phyloP scores from a whole-genome alignment of 768 basidiomycete species.

The Pholiota molesta region DNA sequence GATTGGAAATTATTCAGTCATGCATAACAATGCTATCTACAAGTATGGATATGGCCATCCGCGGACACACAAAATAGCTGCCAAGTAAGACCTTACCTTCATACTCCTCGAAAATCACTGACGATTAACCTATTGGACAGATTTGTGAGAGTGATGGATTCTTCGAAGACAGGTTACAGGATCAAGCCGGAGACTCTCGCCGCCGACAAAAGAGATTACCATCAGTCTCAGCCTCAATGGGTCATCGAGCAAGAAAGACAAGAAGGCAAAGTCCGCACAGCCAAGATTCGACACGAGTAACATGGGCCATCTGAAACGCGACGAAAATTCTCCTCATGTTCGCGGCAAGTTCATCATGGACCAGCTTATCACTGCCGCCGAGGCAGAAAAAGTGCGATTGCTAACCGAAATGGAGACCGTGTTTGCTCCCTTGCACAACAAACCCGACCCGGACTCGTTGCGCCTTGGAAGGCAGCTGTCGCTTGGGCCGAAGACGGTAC shows the following conservation, averaged over 20 bases:
- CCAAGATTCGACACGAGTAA: constrained; percentile 22
- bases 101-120: background rate
- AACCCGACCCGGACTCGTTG: constrained; percentile 31
- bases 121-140: constrained; percentile 23
- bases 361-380: constrained; percentile 28
- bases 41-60: constrained; percentile 49
- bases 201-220: constrained; percentile 19
- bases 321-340: constrained; percentile 14
- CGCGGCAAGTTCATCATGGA: constrained; percentile 47
- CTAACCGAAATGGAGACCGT: constrained; percentile 30
- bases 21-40: constrained; percentile 61
- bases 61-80: constrained; percentile 53
- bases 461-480: constrained; percentile 24
- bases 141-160: constrained; percentile 58
- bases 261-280: constrained; percentile 15
- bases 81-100: constrained; percentile 35
- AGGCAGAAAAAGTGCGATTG: constrained; percentile 21
- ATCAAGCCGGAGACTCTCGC: constrained; percentile 37
- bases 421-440: constrained; percentile 21
- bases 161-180: constrained; percentile 57
- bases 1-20: constrained; percentile 56
- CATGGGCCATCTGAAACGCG: constrained; percentile 23
- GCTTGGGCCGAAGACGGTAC: constrained; percentile 19
- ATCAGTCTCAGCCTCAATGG: constrained; percentile 24
- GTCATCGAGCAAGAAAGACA: constrained; percentile 21